phyloP scores from a whole-genome alignment of 306 rosid genomes.

The Vigna mungo region DNA sequence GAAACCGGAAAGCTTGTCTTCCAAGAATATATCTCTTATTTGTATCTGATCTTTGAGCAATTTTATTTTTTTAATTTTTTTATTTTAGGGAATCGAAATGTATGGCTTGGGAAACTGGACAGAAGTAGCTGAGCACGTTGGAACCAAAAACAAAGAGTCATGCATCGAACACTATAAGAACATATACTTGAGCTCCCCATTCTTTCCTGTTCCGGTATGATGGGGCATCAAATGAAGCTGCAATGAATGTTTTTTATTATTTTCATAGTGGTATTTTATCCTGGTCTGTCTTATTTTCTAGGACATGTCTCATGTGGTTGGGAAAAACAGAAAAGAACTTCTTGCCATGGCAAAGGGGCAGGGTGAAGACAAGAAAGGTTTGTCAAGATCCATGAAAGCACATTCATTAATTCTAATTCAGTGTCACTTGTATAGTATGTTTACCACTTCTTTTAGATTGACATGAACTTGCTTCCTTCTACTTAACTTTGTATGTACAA shows the following conservation, averaged over 20 bases:
- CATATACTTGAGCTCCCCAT: slow-evolving; percentile 77
- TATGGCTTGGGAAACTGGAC: slow-evolving; percentile 98
- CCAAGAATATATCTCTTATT: slow-evolving; percentile 17
- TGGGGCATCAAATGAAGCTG: slow-evolving; percentile 37
- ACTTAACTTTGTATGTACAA: not conserved
- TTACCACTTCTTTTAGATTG: slow-evolving; percentile 32
- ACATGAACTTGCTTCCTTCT: slow-evolving; percentile 8
- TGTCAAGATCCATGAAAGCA: slow-evolving; percentile 32
- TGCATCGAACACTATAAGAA: slow-evolving; percentile 89
- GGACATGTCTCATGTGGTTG: slow-evolving; percentile 99
- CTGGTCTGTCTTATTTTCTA: slow-evolving; percentile 49
- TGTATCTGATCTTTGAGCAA: slow-evolving; percentile 19
- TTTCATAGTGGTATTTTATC: slow-evolving; percentile 39
- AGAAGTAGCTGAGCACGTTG: slow-evolving; percentile 99
- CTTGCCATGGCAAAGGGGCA: slow-evolving; percentile 98
- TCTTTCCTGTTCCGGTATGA: slow-evolving; percentile 95
- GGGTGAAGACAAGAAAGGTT: slow-evolving; percentile 94
- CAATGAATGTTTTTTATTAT: slow-evolving; percentile 14
- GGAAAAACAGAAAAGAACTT: slow-evolving; percentile 93
- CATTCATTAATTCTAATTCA: slow-evolving; percentile 14
- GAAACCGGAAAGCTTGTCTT: slow-evolving; percentile 20
- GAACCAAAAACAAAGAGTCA: slow-evolving; percentile 90
- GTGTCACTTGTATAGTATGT: slow-evolving; percentile 22
- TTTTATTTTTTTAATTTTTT: not conserved
- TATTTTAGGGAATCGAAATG: slow-evolving; percentile 88